Base-by-base conservation (phyloP, 306 rosid species). In the Cucurbita moschata region DNA sequence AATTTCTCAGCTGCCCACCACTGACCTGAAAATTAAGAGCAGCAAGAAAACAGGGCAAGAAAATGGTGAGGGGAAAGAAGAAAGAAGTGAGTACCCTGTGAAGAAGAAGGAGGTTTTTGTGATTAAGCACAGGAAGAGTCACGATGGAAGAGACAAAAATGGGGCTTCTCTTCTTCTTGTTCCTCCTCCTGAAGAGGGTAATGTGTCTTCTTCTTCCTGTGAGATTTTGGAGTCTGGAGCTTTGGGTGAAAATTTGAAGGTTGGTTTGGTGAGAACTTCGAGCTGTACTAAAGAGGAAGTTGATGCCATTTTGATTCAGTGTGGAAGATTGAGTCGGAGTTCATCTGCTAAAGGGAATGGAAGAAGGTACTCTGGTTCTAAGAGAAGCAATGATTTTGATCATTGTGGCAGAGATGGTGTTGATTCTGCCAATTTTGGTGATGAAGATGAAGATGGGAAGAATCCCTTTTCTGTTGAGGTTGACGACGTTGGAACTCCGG, bases 311-410 rank as follows among this genome's bases (percentile, higher is more conserved):
- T 83, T 95, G 5, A 86, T 95, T 23, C 99, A 91, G 76, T 91
- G 99, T 77, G 99, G 99, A 10, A 82, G 97, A 59, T 89, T 94
- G 37, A 89, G 96, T 80, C 87, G 99, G 59, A 94, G 99, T 86
- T 88, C 97, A 54, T 95, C 99, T 7, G 88, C 90, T 1, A 89
- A 81, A 63, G 90, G 86, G 14, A 83, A 83, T 0, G 80, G 90
- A 51, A 84, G 89, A 70, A 91, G 84, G 87, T 91, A 91, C 83
- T 91, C 99, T 0, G 99, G 97, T 42, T 95, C 97, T 0, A 76
- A 93, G 84, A 86, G 85, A 78, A 88, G 97, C 74, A 82, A 26
- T 52, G 98, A 90, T 77, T 93, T 93, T 59, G 96, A 92, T 72
- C 73, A 80, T 43, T 82, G 77, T 77, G 86, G 79, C 16, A 83